Percentiles rank a stretch among this genome's conserved stretches.
phyloP scores from a whole-genome alignment of 2,329 filamentous ascomycete genomes.

The Curvularia eragrostidis region DNA sequence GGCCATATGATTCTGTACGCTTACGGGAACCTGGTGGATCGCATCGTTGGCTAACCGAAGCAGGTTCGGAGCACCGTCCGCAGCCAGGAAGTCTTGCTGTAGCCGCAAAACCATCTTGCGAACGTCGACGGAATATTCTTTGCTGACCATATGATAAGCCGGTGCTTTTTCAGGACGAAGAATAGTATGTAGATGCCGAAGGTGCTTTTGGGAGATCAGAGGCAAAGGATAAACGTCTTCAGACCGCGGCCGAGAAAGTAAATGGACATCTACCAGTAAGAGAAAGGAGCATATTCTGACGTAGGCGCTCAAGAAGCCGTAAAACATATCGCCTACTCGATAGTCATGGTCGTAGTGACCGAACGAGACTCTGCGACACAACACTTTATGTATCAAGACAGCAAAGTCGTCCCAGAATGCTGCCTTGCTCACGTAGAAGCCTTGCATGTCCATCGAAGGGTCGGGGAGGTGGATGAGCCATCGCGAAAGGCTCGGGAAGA shows the following conservation, averaged over 20 bases:
- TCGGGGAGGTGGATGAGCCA: slow-evolving; percentile 43
- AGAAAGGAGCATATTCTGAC: slow-evolving; percentile 36
- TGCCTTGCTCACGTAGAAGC: slow-evolving; percentile 37
- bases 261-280: slow-evolving; percentile 33
- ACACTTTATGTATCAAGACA: slow-evolving; percentile 35
- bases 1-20: slow-evolving; percentile 29
- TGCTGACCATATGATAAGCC: slow-evolving; percentile 37
- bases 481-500: slow-evolving; percentile 32
- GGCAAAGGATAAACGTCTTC: slow-evolving; percentile 26
- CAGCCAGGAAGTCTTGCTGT: slow-evolving; percentile 33
- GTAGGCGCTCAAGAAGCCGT: slow-evolving; percentile 39
- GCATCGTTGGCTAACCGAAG: slow-evolving; percentile 30
- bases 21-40: slow-evolving; percentile 27
- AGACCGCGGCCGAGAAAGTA: slow-evolving; percentile 26
- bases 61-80: slow-evolving; percentile 37
- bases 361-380: slow-evolving; percentile 39
- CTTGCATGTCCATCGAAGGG: slow-evolving; percentile 24
- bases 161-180: slow-evolving; percentile 33
- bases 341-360: slow-evolving; percentile 37
- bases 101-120: slow-evolving; percentile 29
- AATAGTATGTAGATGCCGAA: slow-evolving; percentile 34
- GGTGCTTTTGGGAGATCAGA: slow-evolving; percentile 40
- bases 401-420: slow-evolving; percentile 48
- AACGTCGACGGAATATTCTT: slow-evolving; percentile 36
- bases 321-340: slow-evolving; percentile 36